Base-by-base conservation (phyloP, 2,329 filamentous ascomycete genomes). In the Zopfia rhizophila region DNA sequence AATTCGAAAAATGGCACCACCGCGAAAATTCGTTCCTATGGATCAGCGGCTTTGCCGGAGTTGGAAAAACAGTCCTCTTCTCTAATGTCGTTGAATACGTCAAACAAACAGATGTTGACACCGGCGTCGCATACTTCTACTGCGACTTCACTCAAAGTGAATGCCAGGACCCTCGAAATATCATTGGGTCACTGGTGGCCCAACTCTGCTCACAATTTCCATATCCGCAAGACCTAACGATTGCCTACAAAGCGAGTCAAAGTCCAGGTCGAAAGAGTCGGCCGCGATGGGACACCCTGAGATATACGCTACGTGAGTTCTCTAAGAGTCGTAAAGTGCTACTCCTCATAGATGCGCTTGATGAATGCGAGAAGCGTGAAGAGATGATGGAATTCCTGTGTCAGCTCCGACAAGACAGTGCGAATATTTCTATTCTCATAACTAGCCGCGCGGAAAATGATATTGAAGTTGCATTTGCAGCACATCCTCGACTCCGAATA, bases 41-140 rank as follows among this genome's bases (percentile, higher is more conserved):
- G 40, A 22, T 44, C 12, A 37, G 40, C 17, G 40, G 40, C 22
- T 44, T 44, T 21, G 40, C 40, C 38, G 40, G 40, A 12, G 17
- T 32, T 28, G 40, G 40, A 3, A 44, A 44, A 18, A 44, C 40
- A 16, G 23, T 37, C 14, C 22, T 44, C 10, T 44, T 44, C 39
- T 23, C 39, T 13, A 24, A 25, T n/a, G 22, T 35, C 2, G 28
- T 43, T n/a, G n/a, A n/a, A n/a, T n/a, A n/a, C n/a, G n/a, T n/a
- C n/a, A n/a, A n/a, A n/a, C n/a, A n/a, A n/a, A n/a, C n/a, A n/a
- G n/a, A n/a, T n/a, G n/a, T n/a, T n/a, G n/a, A n/a, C n/a, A n/a
- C 21, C 11, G 12, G n/a, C 8, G 11, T 37, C 10, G 23, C 40
- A 19, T 44, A 18, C 32, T 44, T 37, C 32, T 44, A 44, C 24